Conservation (phyloP, 768 basidiomycete species). For the Trametes cinnabarina region DNA sequence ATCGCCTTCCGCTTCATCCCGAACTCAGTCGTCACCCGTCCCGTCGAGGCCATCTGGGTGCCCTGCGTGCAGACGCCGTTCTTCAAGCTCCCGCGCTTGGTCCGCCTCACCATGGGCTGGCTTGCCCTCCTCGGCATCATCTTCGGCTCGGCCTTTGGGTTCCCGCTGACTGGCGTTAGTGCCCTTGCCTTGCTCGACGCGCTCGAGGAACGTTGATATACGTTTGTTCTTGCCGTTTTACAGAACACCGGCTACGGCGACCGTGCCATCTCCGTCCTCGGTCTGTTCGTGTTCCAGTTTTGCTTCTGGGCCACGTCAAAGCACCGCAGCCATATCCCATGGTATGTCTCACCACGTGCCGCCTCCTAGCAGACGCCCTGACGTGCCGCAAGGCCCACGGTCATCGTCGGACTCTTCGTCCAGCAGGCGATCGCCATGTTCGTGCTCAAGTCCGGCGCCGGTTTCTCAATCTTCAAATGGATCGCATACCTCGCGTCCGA, state of each 20-base stretch:
- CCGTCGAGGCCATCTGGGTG: constrained; percentile 70
- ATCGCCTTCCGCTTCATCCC: constrained; percentile 88
- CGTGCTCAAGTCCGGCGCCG: constrained; percentile 81
- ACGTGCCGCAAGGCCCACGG: constrained; percentile 59
- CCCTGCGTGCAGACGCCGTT: constrained; percentile 67
- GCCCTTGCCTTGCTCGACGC: background rate
- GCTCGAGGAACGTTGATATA: constrained; percentile 18
- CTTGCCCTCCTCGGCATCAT: constrained; percentile 71
- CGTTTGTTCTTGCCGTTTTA: background rate
- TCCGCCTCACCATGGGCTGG: constrained; percentile 71
- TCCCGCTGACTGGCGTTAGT: constrained; percentile 55
- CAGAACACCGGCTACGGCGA: constrained; percentile 70
- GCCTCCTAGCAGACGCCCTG: background rate
- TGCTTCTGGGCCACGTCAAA: constrained; percentile 69
- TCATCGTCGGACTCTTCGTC: constrained; percentile 80
- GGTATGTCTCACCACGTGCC: constrained; percentile 44
- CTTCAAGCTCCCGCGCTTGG: constrained; percentile 50
- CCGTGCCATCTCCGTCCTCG: constrained; percentile 78
- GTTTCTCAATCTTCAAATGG: constrained; percentile 82
- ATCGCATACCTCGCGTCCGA: constrained; percentile 78
- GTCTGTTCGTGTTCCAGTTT: constrained; percentile 76
- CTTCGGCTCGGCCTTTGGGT: constrained; percentile 87
- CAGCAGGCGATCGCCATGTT: constrained; percentile 88
- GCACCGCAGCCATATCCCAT: constrained; percentile 63
- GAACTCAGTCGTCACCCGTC: constrained; percentile 62